These are phyloP conservation scores for Akebia trifoliata DNA, from an alignment of 164 flowering plant species.

Conservation along the genomic window DNA sequence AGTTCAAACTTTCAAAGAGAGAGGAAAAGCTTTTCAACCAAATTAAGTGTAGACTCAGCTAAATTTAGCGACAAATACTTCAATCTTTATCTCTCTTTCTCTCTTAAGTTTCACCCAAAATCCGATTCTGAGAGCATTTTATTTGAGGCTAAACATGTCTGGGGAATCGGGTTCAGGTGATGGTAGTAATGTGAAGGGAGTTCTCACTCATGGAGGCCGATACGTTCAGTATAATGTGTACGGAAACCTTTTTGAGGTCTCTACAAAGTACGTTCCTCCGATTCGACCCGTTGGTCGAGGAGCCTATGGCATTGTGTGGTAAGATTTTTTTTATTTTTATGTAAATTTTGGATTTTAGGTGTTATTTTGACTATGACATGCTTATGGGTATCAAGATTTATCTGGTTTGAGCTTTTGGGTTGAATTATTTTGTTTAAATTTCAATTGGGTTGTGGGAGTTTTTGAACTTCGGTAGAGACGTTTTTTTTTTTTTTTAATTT, in stretches of 20 bases:
- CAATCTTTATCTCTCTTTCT: neutral
- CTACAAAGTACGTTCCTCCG: conserved; percentile 84
- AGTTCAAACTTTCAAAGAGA: neutral
- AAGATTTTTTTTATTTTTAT: conserved; percentile 18
- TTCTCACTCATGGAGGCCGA: conserved; percentile 66
- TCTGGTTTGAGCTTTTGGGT: no score
- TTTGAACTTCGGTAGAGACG: no score
- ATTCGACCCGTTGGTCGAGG: conserved; percentile 89
- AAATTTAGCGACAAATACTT: neutral
- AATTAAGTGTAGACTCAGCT: neutral
- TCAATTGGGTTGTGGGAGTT: no score
- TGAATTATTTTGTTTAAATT: no score
- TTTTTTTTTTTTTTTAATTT: neutral
- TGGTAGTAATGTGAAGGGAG: conserved; percentile 44
- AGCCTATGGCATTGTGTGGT: conserved; percentile 96
- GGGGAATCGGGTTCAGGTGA: conserved; percentile 41
- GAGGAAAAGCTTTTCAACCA: conserved; percentile 3
- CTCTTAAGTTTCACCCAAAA: no score
- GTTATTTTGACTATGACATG: neutral
- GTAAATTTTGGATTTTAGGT: neutral
- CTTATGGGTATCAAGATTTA: no score
- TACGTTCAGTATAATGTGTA: conserved; percentile 84
- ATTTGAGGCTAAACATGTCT: conserved; percentile 11
- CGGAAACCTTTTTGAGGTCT: conserved; percentile 81
- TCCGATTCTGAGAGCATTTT: neutral